Evolutionary conservation across 768 basidiomycete species (phyloP).

Genomic region (Guyanaporus albipodus): DNA sequence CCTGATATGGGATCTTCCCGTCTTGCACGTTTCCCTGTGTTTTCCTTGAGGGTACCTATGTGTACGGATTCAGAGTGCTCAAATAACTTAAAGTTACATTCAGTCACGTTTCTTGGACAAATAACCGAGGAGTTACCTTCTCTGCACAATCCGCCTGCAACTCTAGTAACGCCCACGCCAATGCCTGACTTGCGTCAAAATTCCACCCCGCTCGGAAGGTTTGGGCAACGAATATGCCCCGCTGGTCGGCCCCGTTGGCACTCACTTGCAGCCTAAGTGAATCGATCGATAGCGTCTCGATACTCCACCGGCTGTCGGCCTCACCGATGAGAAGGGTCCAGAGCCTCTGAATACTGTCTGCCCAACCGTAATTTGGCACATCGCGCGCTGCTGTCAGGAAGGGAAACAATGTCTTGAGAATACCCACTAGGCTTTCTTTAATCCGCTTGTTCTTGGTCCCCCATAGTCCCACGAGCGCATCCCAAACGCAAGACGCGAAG

Average conservation of each 20-base stretch:
- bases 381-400: slow-evolving; percentile 49
- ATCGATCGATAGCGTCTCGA: slow-evolving; percentile 63
- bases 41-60: slow-evolving; percentile 33
- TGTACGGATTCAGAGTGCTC: slow-evolving; percentile 55
- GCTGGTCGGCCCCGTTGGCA: slow-evolving; percentile 16
- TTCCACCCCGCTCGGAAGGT: slow-evolving; percentile 73
- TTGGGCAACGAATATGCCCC: slow-evolving; percentile 50
- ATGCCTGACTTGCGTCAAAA: slow-evolving; percentile 65
- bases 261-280: slow-evolving; percentile 53
- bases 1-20: slow-evolving; percentile 56
- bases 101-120: slow-evolving; percentile 1
- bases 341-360: slow-evolving; percentile 47
- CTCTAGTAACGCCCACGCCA: slow-evolving; percentile 76
- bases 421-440: slow-evolving; percentile 77
- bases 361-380: slow-evolving; percentile 36
- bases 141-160: slow-evolving; percentile 75
- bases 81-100: slow-evolving; percentile 46
- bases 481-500: slow-evolving; percentile 64
- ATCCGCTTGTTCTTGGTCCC: slow-evolving; percentile 67
- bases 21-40: slow-evolving; percentile 47
- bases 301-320: slow-evolving; percentile 58
- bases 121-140: slow-evolving; percentile 42
- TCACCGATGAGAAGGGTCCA: slow-evolving; percentile 59
- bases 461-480: slow-evolving; percentile 68
- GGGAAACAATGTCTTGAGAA: slow-evolving; percentile 69